phyloP scores from a whole-genome alignment of 2,329 filamentous ascomycete genomes.

The Pseudogymnoascus sp. region DNA sequence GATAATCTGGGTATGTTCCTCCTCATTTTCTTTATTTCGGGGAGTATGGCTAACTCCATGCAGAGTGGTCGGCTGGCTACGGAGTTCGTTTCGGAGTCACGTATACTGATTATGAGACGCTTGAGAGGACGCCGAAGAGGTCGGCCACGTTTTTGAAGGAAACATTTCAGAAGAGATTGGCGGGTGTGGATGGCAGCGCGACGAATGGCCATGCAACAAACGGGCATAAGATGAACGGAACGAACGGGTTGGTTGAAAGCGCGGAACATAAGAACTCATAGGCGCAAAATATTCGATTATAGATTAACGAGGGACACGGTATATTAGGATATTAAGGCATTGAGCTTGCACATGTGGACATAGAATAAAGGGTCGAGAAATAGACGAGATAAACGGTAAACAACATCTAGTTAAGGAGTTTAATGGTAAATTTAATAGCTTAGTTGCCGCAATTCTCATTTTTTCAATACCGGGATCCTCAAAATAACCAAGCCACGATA shows the following conservation, averaged over 20 bases:
- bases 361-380: not conserved
- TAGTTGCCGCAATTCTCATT: not conserved
- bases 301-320: not conserved
- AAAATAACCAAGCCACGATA: not conserved
- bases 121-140: slow-evolving; percentile 23
- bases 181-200: not conserved
- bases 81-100: slow-evolving; percentile 24
- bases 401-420: not conserved
- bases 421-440: not conserved
- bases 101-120: slow-evolving; percentile 23
- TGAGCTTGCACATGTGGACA: not conserved
- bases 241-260: not conserved
- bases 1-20: slow-evolving; percentile 28
- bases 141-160: slow-evolving; percentile 20
- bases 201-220: not conserved
- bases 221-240: not conserved
- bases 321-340: not conserved
- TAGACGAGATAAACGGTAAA: not conserved
- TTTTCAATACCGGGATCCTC: not conserved
- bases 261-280: too few relatives aligned
- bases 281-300: not conserved
- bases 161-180: slow-evolving; percentile 10
- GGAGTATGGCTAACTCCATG: not conserved
- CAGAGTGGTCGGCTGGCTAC: slow-evolving; percentile 26
- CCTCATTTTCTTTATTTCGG: not conserved